These are phyloP conservation scores for Fusarium pseudoanthophilum DNA, from an alignment of 2,329 filamentous ascomycete species.

Conservation along the genomic window DNA sequence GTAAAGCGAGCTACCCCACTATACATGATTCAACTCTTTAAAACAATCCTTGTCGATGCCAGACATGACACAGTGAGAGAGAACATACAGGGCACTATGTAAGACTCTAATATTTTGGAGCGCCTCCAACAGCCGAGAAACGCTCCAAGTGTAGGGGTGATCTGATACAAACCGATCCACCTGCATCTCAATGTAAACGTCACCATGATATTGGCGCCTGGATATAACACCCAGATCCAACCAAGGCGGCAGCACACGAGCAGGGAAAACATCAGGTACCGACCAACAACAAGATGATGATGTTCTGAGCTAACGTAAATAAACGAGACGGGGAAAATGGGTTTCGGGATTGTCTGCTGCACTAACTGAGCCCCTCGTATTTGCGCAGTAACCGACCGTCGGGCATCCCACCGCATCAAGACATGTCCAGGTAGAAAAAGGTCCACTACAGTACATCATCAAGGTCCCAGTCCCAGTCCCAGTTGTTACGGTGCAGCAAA, in stretches of 20 bases:
- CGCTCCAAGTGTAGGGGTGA: not conserved
- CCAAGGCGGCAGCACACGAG: not conserved
- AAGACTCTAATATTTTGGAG: slow-evolving; percentile 1
- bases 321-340: not conserved
- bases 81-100: slow-evolving; percentile 17
- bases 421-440: not conserved
- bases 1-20: slow-evolving; percentile 10
- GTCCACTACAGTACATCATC: slow-evolving; percentile 1
- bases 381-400: not conserved
- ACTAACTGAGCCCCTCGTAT: not conserved
- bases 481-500: slow-evolving; percentile 15
- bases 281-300: slow-evolving; percentile 10
- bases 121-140: slow-evolving; percentile 1
- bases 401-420: not conserved
- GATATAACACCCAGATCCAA: slow-evolving; percentile 8
- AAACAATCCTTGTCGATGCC: slow-evolving; percentile 6
- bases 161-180: slow-evolving; percentile 2
- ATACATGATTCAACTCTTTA: not conserved
- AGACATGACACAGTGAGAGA: slow-evolving; percentile 11
- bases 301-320: not conserved
- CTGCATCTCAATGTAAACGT: slow-evolving; percentile 9
- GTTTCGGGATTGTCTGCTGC: slow-evolving; percentile 3
- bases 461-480: not conserved
- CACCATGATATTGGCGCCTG: slow-evolving; percentile 12
- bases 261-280: not conserved